A percentile compares a stretch with the other conserved stretches of the same genome.
Evolutionary conservation across 495 filamentous ascomycete genomes (phyloP).

Genomic region (Penicillium atrosanguineum): DNA sequence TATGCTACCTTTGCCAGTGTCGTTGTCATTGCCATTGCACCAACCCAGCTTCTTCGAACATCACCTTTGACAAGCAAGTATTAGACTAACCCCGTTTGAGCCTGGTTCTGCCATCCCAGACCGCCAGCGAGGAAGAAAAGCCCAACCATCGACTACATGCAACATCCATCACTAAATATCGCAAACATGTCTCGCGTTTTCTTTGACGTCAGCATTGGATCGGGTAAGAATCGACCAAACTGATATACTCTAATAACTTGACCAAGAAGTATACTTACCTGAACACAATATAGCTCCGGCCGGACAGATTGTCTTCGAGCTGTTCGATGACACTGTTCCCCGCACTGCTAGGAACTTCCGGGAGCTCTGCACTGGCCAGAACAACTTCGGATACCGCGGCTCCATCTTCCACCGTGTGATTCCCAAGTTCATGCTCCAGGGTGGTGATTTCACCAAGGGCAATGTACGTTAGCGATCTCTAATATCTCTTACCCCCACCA

Average conservation of each 20-base stretch:
- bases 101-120: not conserved
- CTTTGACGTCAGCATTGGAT: not conserved
- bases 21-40: too few relatives aligned
- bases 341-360: constrained; percentile 92
- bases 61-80: not conserved
- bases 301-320: constrained; percentile 64
- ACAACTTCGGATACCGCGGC: constrained; percentile 79
- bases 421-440: constrained; percentile 79
- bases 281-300: not conserved
- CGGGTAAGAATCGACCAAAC: not conserved
- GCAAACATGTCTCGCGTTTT: not conserved
- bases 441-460: constrained; percentile 50
- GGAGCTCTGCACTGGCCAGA: constrained; percentile 69
- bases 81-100: not conserved
- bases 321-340: constrained; percentile 79
- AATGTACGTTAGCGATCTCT: constrained; percentile 53
- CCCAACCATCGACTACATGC: not conserved
- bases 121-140: not conserved
- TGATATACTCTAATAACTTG: not conserved
- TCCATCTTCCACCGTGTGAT: constrained; percentile 86
- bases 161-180: not conserved
- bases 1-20: too few relatives aligned
- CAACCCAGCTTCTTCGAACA: too few relatives aligned
- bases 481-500: not conserved
- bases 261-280: not conserved